These are phyloP conservation scores for Torrubiella hemipterigena DNA, from an alignment of 2,329 filamentous ascomycete genomes.

Conservation along the genomic window DNA sequence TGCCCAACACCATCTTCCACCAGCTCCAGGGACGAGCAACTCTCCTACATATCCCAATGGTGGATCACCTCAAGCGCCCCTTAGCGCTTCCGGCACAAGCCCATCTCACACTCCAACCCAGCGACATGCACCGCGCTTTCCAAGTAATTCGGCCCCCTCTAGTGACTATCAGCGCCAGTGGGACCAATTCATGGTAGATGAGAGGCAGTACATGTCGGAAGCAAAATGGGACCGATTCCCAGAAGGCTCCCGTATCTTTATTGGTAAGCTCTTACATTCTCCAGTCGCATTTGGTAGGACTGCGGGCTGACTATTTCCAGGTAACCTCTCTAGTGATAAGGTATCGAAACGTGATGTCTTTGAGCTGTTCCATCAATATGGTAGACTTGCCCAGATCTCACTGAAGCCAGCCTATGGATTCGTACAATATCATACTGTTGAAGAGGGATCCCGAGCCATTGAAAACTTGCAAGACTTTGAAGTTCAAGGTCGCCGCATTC, in stretches of 20 bases:
- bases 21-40: slow-evolving; percentile 18
- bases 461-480: slow-evolving; percentile 67
- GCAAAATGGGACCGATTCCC: slow-evolving; percentile 76
- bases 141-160: too few relatives aligned
- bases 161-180: slow-evolving; percentile 54
- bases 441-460: slow-evolving; percentile 65
- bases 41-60: slow-evolving; percentile 19
- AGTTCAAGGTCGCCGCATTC: slow-evolving; percentile 83
- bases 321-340: slow-evolving; percentile 84
- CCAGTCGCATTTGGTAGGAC: slow-evolving; percentile 3
- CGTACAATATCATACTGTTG: slow-evolving; percentile 75
- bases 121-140: too few relatives aligned
- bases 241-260: slow-evolving; percentile 64
- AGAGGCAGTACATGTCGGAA: slow-evolving; percentile 63
- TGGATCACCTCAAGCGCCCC: slow-evolving; percentile 18
- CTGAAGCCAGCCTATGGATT: slow-evolving; percentile 97
- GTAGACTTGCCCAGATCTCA: slow-evolving; percentile 83
- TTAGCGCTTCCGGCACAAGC: slow-evolving; percentile 19
- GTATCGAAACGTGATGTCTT: slow-evolving; percentile 92
- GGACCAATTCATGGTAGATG: slow-evolving; percentile 61
- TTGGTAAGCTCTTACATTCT: slow-evolving; percentile 45
- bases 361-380: slow-evolving; percentile 76
- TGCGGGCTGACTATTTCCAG: slow-evolving; percentile 32
- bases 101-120: slow-evolving; percentile 16
- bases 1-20: slow-evolving; percentile 23